Conservation (phyloP, 352 stramenopile genomes). For the Elongisporangium senticosum region DNA sequence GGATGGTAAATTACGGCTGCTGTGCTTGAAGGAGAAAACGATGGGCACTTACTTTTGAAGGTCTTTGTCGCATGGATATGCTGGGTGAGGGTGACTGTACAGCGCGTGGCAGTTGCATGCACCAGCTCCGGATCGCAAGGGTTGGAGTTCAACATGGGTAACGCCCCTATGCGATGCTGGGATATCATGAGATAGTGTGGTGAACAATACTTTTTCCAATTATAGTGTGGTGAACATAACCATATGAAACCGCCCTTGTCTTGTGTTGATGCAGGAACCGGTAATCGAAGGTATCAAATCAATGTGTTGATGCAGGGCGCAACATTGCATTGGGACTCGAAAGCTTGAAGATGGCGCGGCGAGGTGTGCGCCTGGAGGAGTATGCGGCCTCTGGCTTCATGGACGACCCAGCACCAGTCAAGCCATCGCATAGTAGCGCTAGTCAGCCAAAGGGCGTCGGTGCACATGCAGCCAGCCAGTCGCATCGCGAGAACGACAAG, state of each 20-base stretch:
- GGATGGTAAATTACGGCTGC: background rate
- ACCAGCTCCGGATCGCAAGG: background rate
- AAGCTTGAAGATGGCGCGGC: constrained; percentile 7
- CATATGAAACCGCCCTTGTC: too few species aligned
- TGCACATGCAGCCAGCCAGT: constrained; percentile 25
- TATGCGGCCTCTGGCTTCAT: constrained; percentile 42
- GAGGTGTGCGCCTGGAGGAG: constrained; percentile 48
- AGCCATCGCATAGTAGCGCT: background rate
- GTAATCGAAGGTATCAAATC: too few species aligned
- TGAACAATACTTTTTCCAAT: background rate
- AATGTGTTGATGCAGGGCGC: too few species aligned
- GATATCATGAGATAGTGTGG: background rate
- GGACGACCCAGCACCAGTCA: constrained; percentile 5
- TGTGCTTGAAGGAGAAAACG: background rate
- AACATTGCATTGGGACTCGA: background rate
- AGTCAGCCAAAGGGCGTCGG: background rate
- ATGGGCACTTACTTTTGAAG: background rate
- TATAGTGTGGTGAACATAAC: background rate
- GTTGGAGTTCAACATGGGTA: background rate
- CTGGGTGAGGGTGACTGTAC: background rate
- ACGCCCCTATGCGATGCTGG: background rate
- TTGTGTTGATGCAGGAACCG: too few species aligned
- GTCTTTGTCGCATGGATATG: background rate
- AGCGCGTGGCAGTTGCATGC: background rate
- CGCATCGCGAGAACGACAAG: constrained; percentile 60